Conservation (phyloP, 2,329 filamentous ascomycete genomes). For the Colletotrichum cuscutae region DNA sequence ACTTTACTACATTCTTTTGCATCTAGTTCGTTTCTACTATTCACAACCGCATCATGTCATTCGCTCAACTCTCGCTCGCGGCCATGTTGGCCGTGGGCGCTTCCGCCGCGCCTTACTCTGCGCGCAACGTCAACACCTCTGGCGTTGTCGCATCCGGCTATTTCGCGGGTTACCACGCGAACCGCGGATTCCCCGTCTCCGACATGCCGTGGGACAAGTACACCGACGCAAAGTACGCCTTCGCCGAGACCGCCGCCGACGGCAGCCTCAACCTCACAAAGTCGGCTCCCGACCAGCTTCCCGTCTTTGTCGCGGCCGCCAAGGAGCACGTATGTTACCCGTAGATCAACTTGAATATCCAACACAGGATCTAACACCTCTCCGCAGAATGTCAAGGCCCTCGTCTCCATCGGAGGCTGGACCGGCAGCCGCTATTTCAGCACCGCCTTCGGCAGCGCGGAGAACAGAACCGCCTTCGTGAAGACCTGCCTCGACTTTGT, state of each 20-base stretch:
- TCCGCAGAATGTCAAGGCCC: slow-evolving; percentile 21
- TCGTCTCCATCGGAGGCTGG: slow-evolving; percentile 32
- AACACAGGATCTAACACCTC: neutral
- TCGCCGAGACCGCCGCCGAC: slow-evolving; percentile 23
- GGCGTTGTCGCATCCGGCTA: slow-evolving; percentile 25
- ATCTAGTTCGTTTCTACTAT: neutral
- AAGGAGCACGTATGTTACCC: slow-evolving; percentile 1
- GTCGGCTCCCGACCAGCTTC: slow-evolving; percentile 25
- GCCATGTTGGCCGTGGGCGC: slow-evolving; percentile 26
- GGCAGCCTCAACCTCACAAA: slow-evolving; percentile 23
- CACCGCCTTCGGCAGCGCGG: slow-evolving; percentile 18
- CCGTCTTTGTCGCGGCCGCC: slow-evolving; percentile 18
- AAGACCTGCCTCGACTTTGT: slow-evolving; percentile 36
- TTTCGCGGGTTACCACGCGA: slow-evolving; percentile 30
- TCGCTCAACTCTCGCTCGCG: slow-evolving; percentile 21
- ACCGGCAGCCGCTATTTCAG: slow-evolving; percentile 29
- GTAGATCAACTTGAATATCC: neutral
- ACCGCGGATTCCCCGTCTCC: slow-evolving; percentile 15
- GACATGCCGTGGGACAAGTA: slow-evolving; percentile 32
- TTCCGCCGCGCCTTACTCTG: slow-evolving; percentile 7
- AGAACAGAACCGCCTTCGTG: slow-evolving; percentile 38
- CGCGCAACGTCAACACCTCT: neutral
- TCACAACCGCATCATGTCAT: slow-evolving; percentile 2
- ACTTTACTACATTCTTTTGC: slow-evolving; percentile 20
- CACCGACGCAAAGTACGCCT: slow-evolving; percentile 31